Evolutionary conservation across 2,329 filamentous ascomycete species (phyloP).

Genomic region (Aspergillus piperis): DNA sequence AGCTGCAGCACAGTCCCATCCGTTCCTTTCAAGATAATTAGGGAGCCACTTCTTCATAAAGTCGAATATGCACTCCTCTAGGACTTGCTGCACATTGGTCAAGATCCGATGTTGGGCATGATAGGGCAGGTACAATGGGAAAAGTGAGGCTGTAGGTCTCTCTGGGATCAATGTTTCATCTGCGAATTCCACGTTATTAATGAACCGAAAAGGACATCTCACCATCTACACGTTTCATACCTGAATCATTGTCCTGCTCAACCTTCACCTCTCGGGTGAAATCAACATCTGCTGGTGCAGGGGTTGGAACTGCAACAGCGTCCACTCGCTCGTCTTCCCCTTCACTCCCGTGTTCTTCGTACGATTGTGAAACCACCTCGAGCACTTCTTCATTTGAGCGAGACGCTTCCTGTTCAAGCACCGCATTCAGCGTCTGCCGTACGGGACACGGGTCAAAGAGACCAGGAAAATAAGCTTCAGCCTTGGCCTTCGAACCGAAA

Average conservation of each 20-base stretch:
- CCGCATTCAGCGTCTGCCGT: not conserved
- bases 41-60: not conserved
- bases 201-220: too few species aligned
- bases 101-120: constrained; percentile 5
- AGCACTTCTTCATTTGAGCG: not conserved
- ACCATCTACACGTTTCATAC: not conserved
- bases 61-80: constrained; percentile 10
- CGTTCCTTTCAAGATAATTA: not conserved
- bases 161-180: not conserved
- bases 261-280: not conserved
- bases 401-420: not conserved
- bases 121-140: constrained; percentile 3
- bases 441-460: not conserved
- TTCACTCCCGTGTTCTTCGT: not conserved
- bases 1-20: constrained; percentile 7
- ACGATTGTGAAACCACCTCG: not conserved
- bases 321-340: not conserved
- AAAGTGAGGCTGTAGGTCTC: not conserved
- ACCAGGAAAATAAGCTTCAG: not conserved
- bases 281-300: not conserved
- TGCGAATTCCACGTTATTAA: not conserved
- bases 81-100: not conserved
- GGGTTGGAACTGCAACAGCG: not conserved
- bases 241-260: not conserved
- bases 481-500: not conserved